Base-by-base conservation (phyloP, 208 protist genomes). In the Trypanosoma cruzi region DNA sequence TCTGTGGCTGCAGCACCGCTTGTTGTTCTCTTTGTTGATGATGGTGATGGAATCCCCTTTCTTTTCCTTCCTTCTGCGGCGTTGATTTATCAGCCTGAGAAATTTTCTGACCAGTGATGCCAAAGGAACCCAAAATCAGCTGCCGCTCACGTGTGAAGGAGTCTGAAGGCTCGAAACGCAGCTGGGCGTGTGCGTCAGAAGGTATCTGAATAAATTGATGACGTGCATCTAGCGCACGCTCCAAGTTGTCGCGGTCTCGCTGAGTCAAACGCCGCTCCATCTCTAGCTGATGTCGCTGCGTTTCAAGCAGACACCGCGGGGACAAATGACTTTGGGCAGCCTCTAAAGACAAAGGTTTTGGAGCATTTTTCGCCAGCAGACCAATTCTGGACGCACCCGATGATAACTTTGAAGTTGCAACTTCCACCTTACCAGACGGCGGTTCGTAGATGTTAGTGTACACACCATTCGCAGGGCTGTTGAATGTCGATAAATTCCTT, bases 231-330 rank as follows among this genome's bases (percentile, higher is more conserved):
- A 75, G 24, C 0, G 71, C 55, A 20, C 64, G 58, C 44, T 71
- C 71, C 42, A 69, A 36, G 5, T 54, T 59, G 37, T 66, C 71
- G 20, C 57, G 56, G 11, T 57, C 56, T 1, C 60, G 53, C 46
- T 66, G 63, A 1, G 55, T 55, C 46, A 70, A 55, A 4, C 55
- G 63, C 1, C 53, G 49, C 58, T 71, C 71, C 32, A 71, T 58
- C 49, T 77, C 71, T 4, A 69, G 22, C 34, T 77, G 71, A 48
- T 67, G 64, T 1, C 71, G 71, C 71, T 63, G 62, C 22, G 49
- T 53, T 36, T 62, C 71, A 18, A 69, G 46, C 28, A 65, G 24
- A 16, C 64, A 26, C 22, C 16, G 5, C 36, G 52, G 18, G 32
- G 64, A 53, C 16, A 32, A 37, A 40, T 58, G 5, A 36, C 29